Conservation (phyloP, 1,284 basidiomycete species). For the Cutaneotrichosporon sp. region DNA sequence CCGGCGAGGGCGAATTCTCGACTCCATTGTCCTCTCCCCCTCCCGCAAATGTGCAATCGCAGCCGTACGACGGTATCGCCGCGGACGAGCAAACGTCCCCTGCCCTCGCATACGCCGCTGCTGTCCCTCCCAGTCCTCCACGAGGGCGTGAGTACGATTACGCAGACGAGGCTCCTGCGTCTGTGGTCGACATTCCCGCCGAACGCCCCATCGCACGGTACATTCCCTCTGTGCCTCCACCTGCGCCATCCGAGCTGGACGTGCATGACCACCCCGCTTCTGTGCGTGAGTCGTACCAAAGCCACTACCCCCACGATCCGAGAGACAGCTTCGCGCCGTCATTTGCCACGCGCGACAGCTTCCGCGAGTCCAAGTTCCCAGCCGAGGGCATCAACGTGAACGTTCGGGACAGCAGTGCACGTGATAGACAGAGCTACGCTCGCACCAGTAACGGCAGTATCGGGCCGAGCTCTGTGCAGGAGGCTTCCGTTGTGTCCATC, state of each 20-base stretch:
- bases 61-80: constrained; percentile 1
- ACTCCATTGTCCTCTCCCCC: neutral
- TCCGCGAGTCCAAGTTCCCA: neutral
- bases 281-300: constrained; percentile 6
- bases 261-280: neutral
- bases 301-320: neutral
- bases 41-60: neutral
- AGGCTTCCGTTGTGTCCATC: neutral
- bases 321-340: neutral
- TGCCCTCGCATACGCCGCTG: neutral
- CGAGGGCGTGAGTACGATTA: neutral
- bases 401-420: too few relatives aligned
- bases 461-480: neutral
- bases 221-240: constrained; percentile 2
- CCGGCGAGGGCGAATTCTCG: neutral
- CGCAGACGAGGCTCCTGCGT: neutral
- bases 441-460: constrained; percentile 1
- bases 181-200: constrained; percentile 8
- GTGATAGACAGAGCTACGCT: neutral
- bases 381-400: neutral
- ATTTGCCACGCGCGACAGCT: neutral
- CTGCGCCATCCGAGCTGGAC: constrained; percentile 2
- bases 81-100: neutral
- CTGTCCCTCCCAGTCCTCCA: neutral
- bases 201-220: neutral